phyloP scores from a whole-genome alignment of 2,329 filamentous ascomycete species.

The Colletotrichum tofieldiae region DNA sequence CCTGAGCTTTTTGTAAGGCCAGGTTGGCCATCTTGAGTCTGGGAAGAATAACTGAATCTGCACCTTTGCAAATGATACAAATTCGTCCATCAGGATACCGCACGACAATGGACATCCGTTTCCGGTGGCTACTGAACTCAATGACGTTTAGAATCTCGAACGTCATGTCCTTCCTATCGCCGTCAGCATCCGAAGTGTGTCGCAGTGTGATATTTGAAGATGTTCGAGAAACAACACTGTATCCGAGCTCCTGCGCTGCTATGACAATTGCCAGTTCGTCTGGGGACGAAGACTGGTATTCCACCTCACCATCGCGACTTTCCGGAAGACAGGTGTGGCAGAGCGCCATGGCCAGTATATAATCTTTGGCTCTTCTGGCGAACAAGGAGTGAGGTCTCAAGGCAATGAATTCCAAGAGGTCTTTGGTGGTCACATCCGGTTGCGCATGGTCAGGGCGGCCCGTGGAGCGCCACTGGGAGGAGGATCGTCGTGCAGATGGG shows the following conservation, averaged over 20 bases:
- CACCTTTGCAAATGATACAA: constrained; percentile 90
- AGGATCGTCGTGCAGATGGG: constrained; percentile 59
- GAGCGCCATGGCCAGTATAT: constrained; percentile 86
- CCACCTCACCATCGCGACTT: constrained; percentile 77
- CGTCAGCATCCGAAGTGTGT: constrained; percentile 56
- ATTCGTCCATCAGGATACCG: constrained; percentile 88
- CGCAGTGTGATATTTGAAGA: constrained; percentile 76
- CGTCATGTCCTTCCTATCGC: constrained; percentile 65
- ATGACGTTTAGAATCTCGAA: constrained; percentile 91
- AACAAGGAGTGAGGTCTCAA: constrained; percentile 83
- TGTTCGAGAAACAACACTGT: constrained; percentile 81
- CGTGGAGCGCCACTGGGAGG: constrained; percentile 66
- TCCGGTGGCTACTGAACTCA: constrained; percentile 90
- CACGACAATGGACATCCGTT: constrained; percentile 91
- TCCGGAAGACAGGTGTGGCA: constrained; percentile 95
- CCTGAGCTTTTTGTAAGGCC: constrained; percentile 81
- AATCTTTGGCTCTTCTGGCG: constrained; percentile 84
- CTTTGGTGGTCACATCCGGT: constrained; percentile 75
- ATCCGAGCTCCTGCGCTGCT: constrained; percentile 89
- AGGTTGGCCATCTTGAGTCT: constrained; percentile 81
- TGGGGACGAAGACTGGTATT: constrained; percentile 90
- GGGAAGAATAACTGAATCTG: constrained; percentile 86
- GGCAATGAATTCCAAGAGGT: constrained; percentile 85
- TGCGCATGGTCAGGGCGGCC: constrained; percentile 65
- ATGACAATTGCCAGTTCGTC: constrained; percentile 90